These are phyloP conservation scores for Aspergillus conjunctus DNA, from an alignment of 495 filamentous ascomycete species.

Conservation along the genomic window DNA sequence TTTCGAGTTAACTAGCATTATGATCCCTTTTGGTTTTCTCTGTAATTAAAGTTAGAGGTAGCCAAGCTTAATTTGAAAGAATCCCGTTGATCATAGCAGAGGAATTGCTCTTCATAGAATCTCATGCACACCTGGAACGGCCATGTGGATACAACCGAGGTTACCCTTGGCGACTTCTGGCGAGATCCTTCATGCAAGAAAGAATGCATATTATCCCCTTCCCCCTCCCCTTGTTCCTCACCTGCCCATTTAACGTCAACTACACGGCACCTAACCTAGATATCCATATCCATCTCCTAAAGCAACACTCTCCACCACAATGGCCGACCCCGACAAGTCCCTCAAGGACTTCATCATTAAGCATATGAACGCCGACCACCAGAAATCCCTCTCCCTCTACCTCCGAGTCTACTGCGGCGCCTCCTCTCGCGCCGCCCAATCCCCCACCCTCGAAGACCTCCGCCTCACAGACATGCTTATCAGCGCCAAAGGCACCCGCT, in stretches of 20 bases:
- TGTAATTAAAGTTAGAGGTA: constrained; percentile 9
- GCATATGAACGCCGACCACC: constrained; percentile 83
- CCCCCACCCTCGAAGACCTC: constrained; percentile 62
- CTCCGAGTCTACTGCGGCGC: constrained; percentile 61
- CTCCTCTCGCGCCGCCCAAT: constrained; percentile 46
- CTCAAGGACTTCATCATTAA: constrained; percentile 64
- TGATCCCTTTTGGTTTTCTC: constrained; percentile 13
- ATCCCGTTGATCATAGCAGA: neutral
- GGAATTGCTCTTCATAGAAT: too few species aligned
- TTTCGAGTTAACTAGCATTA: neutral
- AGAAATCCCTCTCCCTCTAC: constrained; percentile 65
- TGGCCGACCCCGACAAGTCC: constrained; percentile 28
- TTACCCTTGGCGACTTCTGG: too few species aligned
- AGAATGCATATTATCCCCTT: too few species aligned
- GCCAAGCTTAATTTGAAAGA: neutral
- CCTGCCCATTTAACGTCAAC: too few species aligned
- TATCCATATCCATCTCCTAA: neutral
- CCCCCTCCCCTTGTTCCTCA: too few species aligned
- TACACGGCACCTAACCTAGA: neutral
- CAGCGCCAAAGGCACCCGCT: constrained; percentile 43
- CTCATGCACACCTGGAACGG: too few species aligned
- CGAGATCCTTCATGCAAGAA: too few species aligned
- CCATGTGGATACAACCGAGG: too few species aligned
- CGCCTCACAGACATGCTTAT: constrained; percentile 59
- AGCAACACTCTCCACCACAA: neutral